phyloP scores from a whole-genome alignment of 257 asterid species.

The Lantana camara region DNA sequence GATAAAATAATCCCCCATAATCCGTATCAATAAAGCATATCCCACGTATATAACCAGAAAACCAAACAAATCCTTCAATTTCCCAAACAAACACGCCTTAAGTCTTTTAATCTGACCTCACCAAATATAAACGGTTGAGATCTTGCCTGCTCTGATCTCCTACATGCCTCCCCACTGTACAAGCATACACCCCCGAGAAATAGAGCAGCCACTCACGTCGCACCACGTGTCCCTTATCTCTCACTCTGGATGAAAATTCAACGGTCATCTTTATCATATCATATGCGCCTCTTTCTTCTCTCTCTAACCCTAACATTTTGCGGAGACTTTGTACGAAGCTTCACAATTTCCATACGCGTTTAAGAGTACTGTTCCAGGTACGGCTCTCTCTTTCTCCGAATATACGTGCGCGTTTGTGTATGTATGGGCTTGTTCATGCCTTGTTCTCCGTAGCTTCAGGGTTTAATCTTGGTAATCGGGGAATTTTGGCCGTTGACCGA shows the following conservation, averaged over 20 bases:
- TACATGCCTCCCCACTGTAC: slow-evolving; percentile 36
- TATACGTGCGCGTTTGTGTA: not conserved
- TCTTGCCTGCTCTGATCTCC: slow-evolving; percentile 23
- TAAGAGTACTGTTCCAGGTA: slow-evolving; percentile 37
- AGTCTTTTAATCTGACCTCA: slow-evolving; percentile 39
- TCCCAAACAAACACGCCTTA: slow-evolving; percentile 41
- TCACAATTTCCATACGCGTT: slow-evolving; percentile 44
- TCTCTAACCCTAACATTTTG: slow-evolving; percentile 30
- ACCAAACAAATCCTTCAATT: slow-evolving; percentile 17
- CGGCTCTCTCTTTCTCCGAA: not conserved
- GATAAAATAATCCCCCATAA: too few relatives aligned
- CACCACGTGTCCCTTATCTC: slow-evolving; percentile 30
- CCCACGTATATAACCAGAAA: not conserved
- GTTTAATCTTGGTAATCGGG: slow-evolving; percentile 20
- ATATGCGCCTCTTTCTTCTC: not conserved
- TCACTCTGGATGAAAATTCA: slow-evolving; percentile 11
- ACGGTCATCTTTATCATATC: slow-evolving; percentile 22
- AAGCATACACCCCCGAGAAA: slow-evolving; percentile 3
- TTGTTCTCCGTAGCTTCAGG: not conserved
- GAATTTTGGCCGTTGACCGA: slow-evolving; percentile 37
- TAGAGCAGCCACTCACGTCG: slow-evolving; percentile 19
- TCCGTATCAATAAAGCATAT: too few relatives aligned
- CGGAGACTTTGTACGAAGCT: slow-evolving; percentile 36
- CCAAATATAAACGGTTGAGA: slow-evolving; percentile 34
- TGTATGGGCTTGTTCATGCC: slow-evolving; percentile 10